Evolutionary conservation across 129 eudicot genomes (phyloP), one percentile per base, ranked within the genome.

Genomic region (Cynara cardunculus): DNA sequence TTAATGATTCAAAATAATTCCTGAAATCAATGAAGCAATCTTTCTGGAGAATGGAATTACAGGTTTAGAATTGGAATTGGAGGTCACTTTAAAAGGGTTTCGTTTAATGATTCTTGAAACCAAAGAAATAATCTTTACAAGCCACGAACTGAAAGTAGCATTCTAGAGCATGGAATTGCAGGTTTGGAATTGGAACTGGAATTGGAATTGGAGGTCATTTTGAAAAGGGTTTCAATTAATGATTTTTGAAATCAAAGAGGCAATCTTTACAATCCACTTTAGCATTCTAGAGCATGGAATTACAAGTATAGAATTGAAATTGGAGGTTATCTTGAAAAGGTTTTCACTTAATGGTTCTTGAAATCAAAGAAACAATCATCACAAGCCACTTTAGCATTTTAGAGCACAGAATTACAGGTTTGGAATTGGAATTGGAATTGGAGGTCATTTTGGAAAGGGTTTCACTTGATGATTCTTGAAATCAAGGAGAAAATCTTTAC

Each of bases 41-140:
- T 39, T 62, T 22, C 69, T 19, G 27, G 13, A 21, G 65, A 4
- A 64, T 64, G 11, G 69, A 24, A 64, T 64, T 64, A 56, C 25
- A 56, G 25, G 22, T 56, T 56, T 19, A 3, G 21, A 49, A 49
- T 49, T 49, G 62, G 62, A 56, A 56, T 56, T 56, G 65, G 24
- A 56, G 24, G 10, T 56, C 64, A 56, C 3, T 64, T 22, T 6
- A 18, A 56, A 56, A 56, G 65, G 2, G 25, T 56, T 56, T 56
- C 65, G 5, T 24, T 56, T 56, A 21, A 84, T 69, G 44, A 84
- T 74, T 32, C 84, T 80, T 79, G 87, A 75, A 67, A 79, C 69
- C 28, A 65, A 78, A 78, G n/a, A 83, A 37, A 25, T 34, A 78
- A 14, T 72, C 65, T 62, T 66, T 72, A 78, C 39, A 72, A 64